Conservation (phyloP, 495 filamentous ascomycete genomes). For the Cenococcum geophilum region DNA sequence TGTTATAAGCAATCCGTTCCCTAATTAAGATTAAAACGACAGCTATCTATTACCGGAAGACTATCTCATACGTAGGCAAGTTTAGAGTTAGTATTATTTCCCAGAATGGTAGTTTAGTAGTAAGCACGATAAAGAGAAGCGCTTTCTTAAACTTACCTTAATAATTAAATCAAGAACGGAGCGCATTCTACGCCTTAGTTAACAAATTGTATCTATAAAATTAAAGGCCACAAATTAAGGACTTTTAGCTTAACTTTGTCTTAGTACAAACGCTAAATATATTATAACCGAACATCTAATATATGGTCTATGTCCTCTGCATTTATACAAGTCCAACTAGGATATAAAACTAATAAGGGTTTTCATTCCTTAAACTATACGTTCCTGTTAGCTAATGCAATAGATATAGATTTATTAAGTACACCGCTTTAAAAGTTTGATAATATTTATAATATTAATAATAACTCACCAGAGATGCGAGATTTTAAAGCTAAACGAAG, state of each 20-base stretch:
- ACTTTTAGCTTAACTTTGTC: conserved; percentile 6
- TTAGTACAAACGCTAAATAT: conserved; percentile 6
- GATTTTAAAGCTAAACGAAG: conserved; percentile 7
- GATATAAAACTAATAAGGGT: neutral
- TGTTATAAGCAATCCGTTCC: conserved; percentile 20
- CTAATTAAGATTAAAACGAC: conserved; percentile 11
- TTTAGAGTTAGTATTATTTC: conserved; percentile 65
- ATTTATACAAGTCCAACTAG: neutral
- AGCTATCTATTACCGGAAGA: conserved; percentile 69
- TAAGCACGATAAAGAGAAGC: conserved; percentile 69
- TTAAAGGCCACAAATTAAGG: neutral
- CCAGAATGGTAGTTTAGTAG: conserved; percentile 63
- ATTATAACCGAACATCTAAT: conserved; percentile 4
- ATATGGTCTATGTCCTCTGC: conserved; percentile 5
- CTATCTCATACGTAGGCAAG: conserved; percentile 67
- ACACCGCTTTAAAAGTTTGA: neutral
- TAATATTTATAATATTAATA: neutral
- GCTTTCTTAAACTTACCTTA: conserved; percentile 61
- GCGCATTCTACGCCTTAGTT: conserved; percentile 63
- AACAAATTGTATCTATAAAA: conserved; percentile 25
- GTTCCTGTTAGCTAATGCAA: conserved; percentile 4
- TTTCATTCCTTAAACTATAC: neutral
- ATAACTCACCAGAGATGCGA: conserved; percentile 14
- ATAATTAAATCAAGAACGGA: conserved; percentile 60
- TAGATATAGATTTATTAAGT: conserved; percentile 4